Evolutionary conservation across 371 early-diverging fungal species (phyloP), one percentile per base, ranked within the genome.

Genomic region (Mucor velutinosus): DNA sequence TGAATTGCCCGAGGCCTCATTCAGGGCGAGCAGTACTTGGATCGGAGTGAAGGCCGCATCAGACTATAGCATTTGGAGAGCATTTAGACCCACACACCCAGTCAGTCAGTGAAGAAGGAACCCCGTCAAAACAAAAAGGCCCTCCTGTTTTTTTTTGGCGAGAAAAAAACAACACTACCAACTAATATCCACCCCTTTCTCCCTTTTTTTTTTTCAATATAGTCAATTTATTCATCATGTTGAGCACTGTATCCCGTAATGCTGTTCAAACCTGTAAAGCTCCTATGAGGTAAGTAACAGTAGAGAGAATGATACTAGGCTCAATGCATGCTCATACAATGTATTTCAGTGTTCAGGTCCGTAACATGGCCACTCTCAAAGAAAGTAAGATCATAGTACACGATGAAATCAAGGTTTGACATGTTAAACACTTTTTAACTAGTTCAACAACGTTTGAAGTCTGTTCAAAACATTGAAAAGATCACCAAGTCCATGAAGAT

Each of bases 401-500:
- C 27, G 11, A 8, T 53, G 15, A 39, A 58, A 33, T 30, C 23
- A 19, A 27, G 11, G 27, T 23, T 23, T 60, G 21, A 27, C 53
- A 53, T 53, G 53, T 15, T 25, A 27, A 25, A 27, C 23, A 25
- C 15, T 1, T 23, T 60, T 61, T 45, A 32, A 19, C n/a, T 76
- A 97, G 97, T 97, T 84, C 95, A 95, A 80, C 81, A 92, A 69
- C 97, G 99, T 74, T 85, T 97, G 82, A 96, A 97, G 89, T 95
- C 98, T 71, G 91, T 99, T 70, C 88, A 91, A 75, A 97, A 95
- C 91, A 99, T 97, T 85, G 95, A 92, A 77, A 99, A 99, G 89
- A 98, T 99, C 83, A 99, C 99, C 66, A 97, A 97, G 86, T 98
- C 98, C 67, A 97, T 98, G 97, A 99, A 99, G 89, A 98, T 99